Conservation (phyloP, 2,329 filamentous ascomycete species). For the Annulohypoxylon truncatum region DNA sequence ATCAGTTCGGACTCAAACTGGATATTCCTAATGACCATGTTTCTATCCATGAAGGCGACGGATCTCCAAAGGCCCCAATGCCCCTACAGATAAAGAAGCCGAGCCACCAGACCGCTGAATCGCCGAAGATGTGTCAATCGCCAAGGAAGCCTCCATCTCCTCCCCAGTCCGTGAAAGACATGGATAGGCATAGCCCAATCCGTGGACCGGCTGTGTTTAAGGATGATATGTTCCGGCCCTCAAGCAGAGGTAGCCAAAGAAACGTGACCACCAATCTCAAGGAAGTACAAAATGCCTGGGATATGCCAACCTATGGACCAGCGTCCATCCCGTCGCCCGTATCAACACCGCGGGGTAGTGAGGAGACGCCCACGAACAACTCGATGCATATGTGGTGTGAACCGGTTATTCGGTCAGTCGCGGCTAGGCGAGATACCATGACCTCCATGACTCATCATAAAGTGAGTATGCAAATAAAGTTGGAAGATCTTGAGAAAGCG, state of each 20-base stretch:
- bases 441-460: constrained; percentile 59
- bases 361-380: constrained; percentile 49
- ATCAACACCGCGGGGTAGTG: constrained; percentile 55
- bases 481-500: constrained; percentile 50
- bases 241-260: constrained; percentile 44
- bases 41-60: constrained; percentile 50
- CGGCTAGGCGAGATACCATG: constrained; percentile 64
- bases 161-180: constrained; percentile 50
- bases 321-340: constrained; percentile 58
- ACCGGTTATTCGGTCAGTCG: constrained; percentile 61
- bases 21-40: constrained; percentile 43
- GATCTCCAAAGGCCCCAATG: constrained; percentile 35
- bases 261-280: constrained; percentile 42
- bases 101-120: constrained; percentile 20
- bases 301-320: constrained; percentile 43
- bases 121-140: constrained; percentile 25
- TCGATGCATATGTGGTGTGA: constrained; percentile 46
- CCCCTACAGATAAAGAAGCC: constrained; percentile 44
- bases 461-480: constrained; percentile 62
- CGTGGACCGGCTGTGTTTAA: constrained; percentile 25
- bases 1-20: constrained; percentile 55
- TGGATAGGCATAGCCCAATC: constrained; percentile 27
- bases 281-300: constrained; percentile 38
- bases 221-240: constrained; percentile 36
- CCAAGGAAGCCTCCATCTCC: constrained; percentile 50